Evolutionary conservation across 2,329 filamentous ascomycete genomes (phyloP).

Genomic region (Colletotrichum chrysophilum): DNA sequence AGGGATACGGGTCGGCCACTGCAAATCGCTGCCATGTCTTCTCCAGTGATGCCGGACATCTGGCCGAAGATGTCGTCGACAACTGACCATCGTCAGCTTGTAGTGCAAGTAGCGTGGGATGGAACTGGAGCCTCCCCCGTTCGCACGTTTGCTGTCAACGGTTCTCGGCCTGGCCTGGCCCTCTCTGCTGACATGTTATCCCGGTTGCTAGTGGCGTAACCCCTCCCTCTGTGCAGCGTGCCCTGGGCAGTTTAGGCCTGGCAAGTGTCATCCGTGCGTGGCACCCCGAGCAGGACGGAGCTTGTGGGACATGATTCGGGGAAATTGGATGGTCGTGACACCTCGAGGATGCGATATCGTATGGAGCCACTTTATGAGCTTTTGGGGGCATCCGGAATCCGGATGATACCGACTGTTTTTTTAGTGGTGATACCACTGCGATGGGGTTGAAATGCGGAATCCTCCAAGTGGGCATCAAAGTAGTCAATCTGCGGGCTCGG

Average conservation of each 20-base stretch:
- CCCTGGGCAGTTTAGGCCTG: not conserved
- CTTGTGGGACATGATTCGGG: constrained; percentile 22
- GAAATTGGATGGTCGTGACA: constrained; percentile 15
- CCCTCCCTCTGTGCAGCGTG: not conserved
- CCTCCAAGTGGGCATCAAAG: not conserved
- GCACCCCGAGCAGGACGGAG: not conserved
- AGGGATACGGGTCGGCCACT: not conserved
- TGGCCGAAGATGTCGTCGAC: not conserved
- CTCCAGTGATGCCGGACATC: constrained; percentile 1
- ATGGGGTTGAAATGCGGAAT: not conserved
- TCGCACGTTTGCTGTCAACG: constrained; percentile 1
- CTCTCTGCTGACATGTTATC: not conserved
- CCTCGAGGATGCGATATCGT: constrained; percentile 1
- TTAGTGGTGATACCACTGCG: not conserved
- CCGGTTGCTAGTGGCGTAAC: not conserved
- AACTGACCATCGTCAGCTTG: not conserved
- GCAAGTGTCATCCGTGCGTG: constrained; percentile 15
- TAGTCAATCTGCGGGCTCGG: constrained; percentile 12
- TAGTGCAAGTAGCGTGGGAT: not conserved
- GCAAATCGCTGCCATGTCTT: not conserved
- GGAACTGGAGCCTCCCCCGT: not conserved
- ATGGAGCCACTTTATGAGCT: not conserved
- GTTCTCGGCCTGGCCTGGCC: constrained; percentile 13
- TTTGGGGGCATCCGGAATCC: constrained; percentile 17
- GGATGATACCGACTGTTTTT: constrained; percentile 17